Conservation (phyloP, 1,284 basidiomycete genomes). For the Malassezia psittaci region DNA sequence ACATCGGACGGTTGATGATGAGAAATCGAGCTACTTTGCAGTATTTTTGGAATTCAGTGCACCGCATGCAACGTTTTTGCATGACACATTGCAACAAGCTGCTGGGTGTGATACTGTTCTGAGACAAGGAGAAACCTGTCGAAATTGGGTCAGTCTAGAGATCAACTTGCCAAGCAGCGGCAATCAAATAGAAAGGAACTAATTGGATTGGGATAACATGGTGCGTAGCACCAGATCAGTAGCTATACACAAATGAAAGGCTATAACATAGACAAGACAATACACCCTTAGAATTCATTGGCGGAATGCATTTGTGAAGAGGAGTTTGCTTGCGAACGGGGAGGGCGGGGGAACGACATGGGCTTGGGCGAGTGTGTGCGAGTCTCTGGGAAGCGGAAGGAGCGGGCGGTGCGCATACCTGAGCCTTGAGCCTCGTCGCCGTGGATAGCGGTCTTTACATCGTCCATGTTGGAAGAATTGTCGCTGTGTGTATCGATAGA, state of each 20-base stretch:
- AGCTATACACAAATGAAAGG: not conserved
- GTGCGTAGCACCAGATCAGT: not conserved
- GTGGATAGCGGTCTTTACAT: constrained; percentile 10
- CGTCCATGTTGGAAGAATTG: constrained; percentile 3
- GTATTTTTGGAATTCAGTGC: constrained; percentile 35
- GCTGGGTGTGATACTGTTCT: constrained; percentile 30
- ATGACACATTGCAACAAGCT: constrained; percentile 16
- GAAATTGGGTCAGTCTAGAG: constrained; percentile 22
- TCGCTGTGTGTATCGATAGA: not conserved
- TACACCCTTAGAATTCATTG: no score
- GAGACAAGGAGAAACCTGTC: constrained; percentile 26
- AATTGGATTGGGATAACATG: no score
- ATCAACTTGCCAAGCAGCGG: not conserved
- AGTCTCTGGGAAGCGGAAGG: constrained; percentile 17
- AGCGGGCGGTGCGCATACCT: constrained; percentile 2
- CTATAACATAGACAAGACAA: no score
- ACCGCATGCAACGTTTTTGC: constrained; percentile 37
- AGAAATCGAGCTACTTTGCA: not conserved
- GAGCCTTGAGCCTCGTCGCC: not conserved
- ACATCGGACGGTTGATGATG: constrained; percentile 1
- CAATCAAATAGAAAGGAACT: no score
- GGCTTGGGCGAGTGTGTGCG: constrained; percentile 6
- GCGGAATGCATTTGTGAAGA: constrained; percentile 5
- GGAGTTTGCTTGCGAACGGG: not conserved
- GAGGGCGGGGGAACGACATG: constrained; percentile 4